A percentile compares a stretch with the other conserved stretches of the same genome.
Evolutionary conservation across 2,329 filamentous ascomycete species (phyloP).

Genomic region (Stachybotrys chlorohalonatus): DNA sequence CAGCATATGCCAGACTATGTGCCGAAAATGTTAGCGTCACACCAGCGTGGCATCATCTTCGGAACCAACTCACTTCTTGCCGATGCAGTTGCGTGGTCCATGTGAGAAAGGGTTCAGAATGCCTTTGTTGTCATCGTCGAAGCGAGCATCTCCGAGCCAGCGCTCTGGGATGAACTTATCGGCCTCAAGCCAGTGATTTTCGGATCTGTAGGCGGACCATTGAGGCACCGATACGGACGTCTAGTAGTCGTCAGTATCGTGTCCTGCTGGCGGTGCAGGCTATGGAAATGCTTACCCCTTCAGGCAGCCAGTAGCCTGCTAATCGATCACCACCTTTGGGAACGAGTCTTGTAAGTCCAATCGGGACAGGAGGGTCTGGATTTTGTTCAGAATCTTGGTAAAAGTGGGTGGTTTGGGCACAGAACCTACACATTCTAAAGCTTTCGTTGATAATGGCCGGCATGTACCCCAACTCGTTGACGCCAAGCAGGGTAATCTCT

Average conservation of each 20-base stretch:
- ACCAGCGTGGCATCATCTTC: not conserved
- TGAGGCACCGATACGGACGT: constrained; percentile 31
- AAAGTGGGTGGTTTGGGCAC: not conserved
- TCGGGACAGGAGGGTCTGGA: constrained; percentile 20
- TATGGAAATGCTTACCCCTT: not conserved
- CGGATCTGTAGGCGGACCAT: constrained; percentile 28
- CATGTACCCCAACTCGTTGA: constrained; percentile 12
- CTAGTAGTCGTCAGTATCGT: constrained; percentile 10
- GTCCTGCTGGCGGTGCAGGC: no score
- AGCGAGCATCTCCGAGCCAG: constrained; percentile 27
- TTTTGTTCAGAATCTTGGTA: not conserved
- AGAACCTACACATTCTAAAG: constrained; percentile 15
- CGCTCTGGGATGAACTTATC: constrained; percentile 35
- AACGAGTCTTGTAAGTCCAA: constrained; percentile 12
- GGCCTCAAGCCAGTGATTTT: constrained; percentile 32
- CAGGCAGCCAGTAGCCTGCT: constrained; percentile 6
- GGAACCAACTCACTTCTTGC: constrained; percentile 30
- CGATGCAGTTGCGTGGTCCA: constrained; percentile 39
- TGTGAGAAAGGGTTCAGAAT: constrained; percentile 35
- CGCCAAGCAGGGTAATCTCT: constrained; percentile 5
- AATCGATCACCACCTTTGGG: constrained; percentile 21
- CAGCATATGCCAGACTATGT: constrained; percentile 35
- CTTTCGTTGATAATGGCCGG: constrained; percentile 29
- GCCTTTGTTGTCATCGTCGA: constrained; percentile 25
- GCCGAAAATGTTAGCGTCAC: not conserved